A percentile compares a stretch with the other conserved stretches of the same genome.
Evolutionary conservation across 495 filamentous ascomycete species (phyloP).

Genomic region (Trichoderma orchidacearum): DNA sequence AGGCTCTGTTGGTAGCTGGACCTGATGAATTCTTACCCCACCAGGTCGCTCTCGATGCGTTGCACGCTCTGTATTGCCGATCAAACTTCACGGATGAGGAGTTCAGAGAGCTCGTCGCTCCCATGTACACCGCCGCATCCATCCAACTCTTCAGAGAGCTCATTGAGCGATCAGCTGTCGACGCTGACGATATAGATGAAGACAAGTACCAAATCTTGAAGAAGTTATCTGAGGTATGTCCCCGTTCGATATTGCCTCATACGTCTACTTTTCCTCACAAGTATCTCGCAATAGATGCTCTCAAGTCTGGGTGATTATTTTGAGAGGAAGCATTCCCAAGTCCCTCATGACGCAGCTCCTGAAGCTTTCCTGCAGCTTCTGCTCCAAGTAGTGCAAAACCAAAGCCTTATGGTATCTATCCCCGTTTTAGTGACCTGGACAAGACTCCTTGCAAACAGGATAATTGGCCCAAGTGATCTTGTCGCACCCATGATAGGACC

Average conservation of each 20-base stretch:
- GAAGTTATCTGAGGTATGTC: constrained; percentile 75
- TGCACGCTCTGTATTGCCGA: constrained; percentile 70
- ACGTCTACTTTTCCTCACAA: constrained; percentile 6
- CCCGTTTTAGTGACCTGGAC: constrained; percentile 85
- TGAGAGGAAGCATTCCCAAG: constrained; percentile 54
- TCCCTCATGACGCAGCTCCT: constrained; percentile 43
- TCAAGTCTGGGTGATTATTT: constrained; percentile 73
- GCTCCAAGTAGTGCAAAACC: constrained; percentile 63
- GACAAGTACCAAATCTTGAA: constrained; percentile 85
- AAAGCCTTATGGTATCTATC: constrained; percentile 84
- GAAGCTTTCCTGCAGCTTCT: constrained; percentile 69
- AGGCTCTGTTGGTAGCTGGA: not conserved
- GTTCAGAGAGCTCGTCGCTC: constrained; percentile 61
- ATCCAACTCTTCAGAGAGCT: constrained; percentile 60
- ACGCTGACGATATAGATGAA: constrained; percentile 70
- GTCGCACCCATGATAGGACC: constrained; percentile 57
- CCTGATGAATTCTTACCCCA: constrained; percentile 11
- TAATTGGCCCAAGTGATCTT: constrained; percentile 47
- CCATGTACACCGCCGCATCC: constrained; percentile 60
- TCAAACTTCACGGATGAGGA: constrained; percentile 62
- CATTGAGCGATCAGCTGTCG: constrained; percentile 71
- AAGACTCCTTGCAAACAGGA: constrained; percentile 55
- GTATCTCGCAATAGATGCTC: constrained; percentile 44
- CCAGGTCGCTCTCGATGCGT: constrained; percentile 69
- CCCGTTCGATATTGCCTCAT: not conserved